Base-by-base conservation (phyloP, 805 yeast species). In the Suhomyces sp. region DNA sequence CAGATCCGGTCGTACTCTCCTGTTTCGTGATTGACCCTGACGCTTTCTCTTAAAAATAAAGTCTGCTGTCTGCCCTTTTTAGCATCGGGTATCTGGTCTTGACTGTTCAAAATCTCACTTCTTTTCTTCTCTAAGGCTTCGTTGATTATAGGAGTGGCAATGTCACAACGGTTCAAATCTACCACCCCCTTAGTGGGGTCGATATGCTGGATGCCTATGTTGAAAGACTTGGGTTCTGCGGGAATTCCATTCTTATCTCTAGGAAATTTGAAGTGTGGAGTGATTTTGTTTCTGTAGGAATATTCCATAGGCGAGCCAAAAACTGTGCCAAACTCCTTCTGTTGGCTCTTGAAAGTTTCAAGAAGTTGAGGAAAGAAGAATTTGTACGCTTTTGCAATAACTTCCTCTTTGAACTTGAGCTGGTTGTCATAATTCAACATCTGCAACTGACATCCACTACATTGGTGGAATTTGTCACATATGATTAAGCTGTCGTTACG, bases 381-480 rank as follows among this genome's bases (percentile, higher is more conserved):
- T 13, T 54, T 51, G 52, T 61, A 76, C 2, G 80, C 81, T 45
- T 63, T 67, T 13, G 59, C 44, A 17, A 77, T 69, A 1, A 66
- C 58, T 6, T 51, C 47, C 46, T 60, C 60, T 53, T 77, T 77
- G 49, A 65, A 65, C 2, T 54, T 48, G 19, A 76, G 61, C 54
- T 77, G 81, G n/a, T 68, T 64, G 3, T 70, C 70, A 49, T 76
- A 71, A 4, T 62, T 52, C 15, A 76, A 29, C 78, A 73, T 73
- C 52, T 77, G 81, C 19, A 71, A 62, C 48, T 75, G 76, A 55
- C 81, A 77, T 1, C 80, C 81, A 46, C 64, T 58, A 51, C 81
- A 77, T 29, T 53, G 56, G 8, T 66, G 56, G 53, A 77, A 77
- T 41, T 73, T 67, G 8, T 61, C 56, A 53, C 81, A 77, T 4